Evolutionary conservation across 2,329 filamentous ascomycete species (phyloP).

Genomic region (Aspergillus sp.): DNA sequence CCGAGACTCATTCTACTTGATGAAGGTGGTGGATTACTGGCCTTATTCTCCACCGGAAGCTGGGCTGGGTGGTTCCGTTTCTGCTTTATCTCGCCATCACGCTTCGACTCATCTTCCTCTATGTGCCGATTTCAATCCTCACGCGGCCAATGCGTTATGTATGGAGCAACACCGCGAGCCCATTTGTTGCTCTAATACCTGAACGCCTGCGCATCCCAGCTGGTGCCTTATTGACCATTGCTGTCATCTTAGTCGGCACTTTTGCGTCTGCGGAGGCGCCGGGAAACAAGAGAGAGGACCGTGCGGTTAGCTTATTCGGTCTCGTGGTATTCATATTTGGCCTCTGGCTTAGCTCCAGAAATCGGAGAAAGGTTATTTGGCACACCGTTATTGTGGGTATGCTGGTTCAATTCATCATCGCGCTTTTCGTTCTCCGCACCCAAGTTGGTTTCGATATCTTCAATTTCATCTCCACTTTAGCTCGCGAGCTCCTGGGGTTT

Average conservation of each 20-base stretch:
- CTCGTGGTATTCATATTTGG: constrained; percentile 66
- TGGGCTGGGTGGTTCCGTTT: constrained; percentile 83
- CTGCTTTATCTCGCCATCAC: constrained; percentile 74
- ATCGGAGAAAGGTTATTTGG: constrained; percentile 63
- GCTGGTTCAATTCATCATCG: constrained; percentile 83
- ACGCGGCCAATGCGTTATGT: constrained; percentile 65
- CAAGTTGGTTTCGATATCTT: constrained; percentile 85
- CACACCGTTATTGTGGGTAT: constrained; percentile 85
- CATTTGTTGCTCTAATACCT: constrained; percentile 63
- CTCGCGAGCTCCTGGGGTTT: constrained; percentile 72
- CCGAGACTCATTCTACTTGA: constrained; percentile 6
- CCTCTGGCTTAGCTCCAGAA: constrained; percentile 70
- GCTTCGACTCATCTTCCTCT: constrained; percentile 71
- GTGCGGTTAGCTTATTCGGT: constrained; percentile 78
- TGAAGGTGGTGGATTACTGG: constrained; percentile 73
- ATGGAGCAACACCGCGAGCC: constrained; percentile 66
- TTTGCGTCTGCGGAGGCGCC: constrained; percentile 69
- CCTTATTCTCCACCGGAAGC: constrained; percentile 70
- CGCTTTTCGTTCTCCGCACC: constrained; percentile 83
- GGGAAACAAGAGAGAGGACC: constrained; percentile 77
- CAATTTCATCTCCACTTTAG: constrained; percentile 77
- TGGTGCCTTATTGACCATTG: constrained; percentile 64
- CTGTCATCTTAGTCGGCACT: constrained; percentile 73
- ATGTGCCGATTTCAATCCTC: constrained; percentile 67
- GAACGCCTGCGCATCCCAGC: constrained; percentile 62